Evolutionary conservation across 371 early-diverging fungal genomes (phyloP).

Genomic region (Haplosporangium sp.): DNA sequence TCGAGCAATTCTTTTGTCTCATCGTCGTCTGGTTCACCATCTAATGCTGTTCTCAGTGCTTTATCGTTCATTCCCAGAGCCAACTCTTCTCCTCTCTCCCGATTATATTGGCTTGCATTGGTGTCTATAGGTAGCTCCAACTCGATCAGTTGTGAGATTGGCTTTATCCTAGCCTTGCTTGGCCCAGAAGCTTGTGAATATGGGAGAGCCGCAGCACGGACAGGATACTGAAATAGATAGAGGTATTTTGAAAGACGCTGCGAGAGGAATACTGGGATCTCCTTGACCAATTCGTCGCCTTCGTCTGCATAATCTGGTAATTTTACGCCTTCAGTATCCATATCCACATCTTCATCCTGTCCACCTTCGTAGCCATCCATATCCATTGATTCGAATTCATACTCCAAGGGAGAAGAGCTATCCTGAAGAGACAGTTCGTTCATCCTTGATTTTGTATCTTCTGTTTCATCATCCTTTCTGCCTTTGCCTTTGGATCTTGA

Average conservation of each 20-base stretch:
- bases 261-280: slow-evolving; percentile 83
- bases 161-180: slow-evolving; percentile 84
- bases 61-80: slow-evolving; percentile 83
- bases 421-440: slow-evolving; percentile 22
- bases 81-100: slow-evolving; percentile 82
- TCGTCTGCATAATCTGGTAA: slow-evolving; percentile 55
- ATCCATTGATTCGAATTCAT: slow-evolving; percentile 11
- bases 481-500: slow-evolving; percentile 23
- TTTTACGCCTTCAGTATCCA: slow-evolving; percentile 20
- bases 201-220: slow-evolving; percentile 65
- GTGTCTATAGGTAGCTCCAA: slow-evolving; percentile 89
- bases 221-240: slow-evolving; percentile 88
- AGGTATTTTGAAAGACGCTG: slow-evolving; percentile 75
- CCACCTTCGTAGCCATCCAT: background rate
- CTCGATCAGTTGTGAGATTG: slow-evolving; percentile 82
- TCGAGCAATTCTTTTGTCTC: slow-evolving; percentile 74
- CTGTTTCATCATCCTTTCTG: slow-evolving; percentile 10
- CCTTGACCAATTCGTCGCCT: slow-evolving; percentile 78
- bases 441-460: slow-evolving; percentile 4
- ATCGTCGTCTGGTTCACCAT: slow-evolving; percentile 65
- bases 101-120: slow-evolving; percentile 74
- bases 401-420: slow-evolving; percentile 4
- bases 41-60: slow-evolving; percentile 75
- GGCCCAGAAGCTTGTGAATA: slow-evolving; percentile 62
- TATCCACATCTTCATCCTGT: slow-evolving; percentile 5